Conservation (phyloP, 2,329 filamentous ascomycete genomes). For the Rhexocercosporidium sp. region DNA sequence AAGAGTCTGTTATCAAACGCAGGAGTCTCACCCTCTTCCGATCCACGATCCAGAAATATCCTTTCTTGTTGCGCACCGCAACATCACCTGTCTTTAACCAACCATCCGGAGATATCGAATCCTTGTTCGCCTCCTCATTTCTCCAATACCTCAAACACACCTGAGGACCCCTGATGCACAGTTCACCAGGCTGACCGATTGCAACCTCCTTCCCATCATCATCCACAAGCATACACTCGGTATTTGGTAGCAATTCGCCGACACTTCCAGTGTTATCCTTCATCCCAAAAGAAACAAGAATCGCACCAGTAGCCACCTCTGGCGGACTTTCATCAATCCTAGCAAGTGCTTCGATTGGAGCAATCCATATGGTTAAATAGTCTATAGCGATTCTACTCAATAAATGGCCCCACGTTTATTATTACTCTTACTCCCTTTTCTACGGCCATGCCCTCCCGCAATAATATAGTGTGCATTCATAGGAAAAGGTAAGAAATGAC, state of each 20-base stretch:
- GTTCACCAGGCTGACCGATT: slow-evolving; percentile 47
- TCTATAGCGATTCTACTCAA: slow-evolving; percentile 4
- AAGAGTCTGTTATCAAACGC: background rate
- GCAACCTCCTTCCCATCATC: slow-evolving; percentile 46
- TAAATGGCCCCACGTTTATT: slow-evolving; percentile 20
- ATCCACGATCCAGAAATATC: slow-evolving; percentile 69
- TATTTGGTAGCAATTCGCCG: slow-evolving; percentile 58
- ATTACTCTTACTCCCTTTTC: slow-evolving; percentile 22
- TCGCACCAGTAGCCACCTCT: slow-evolving; percentile 53
- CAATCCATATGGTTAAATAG: slow-evolving; percentile 24
- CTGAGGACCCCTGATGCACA: slow-evolving; percentile 51
- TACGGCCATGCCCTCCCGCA: slow-evolving; percentile 22
- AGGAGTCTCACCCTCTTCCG: slow-evolving; percentile 46
- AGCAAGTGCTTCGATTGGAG: slow-evolving; percentile 24
- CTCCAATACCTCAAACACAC: slow-evolving; percentile 50
- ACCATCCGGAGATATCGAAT: slow-evolving; percentile 47
- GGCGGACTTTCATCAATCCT: slow-evolving; percentile 41
- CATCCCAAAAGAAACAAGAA: slow-evolving; percentile 44
- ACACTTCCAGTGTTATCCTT: slow-evolving; percentile 53
- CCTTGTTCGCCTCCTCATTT: slow-evolving; percentile 44
- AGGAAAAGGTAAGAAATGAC: slow-evolving; percentile 17
- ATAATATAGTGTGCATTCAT: slow-evolving; percentile 20
- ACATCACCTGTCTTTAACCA: slow-evolving; percentile 64
- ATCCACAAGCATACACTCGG: slow-evolving; percentile 48
- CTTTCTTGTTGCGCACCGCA: slow-evolving; percentile 52